phyloP scores from a whole-genome alignment of 1,139 yeast genomes.

The Chernovozyma sophiae-reginae region DNA sequence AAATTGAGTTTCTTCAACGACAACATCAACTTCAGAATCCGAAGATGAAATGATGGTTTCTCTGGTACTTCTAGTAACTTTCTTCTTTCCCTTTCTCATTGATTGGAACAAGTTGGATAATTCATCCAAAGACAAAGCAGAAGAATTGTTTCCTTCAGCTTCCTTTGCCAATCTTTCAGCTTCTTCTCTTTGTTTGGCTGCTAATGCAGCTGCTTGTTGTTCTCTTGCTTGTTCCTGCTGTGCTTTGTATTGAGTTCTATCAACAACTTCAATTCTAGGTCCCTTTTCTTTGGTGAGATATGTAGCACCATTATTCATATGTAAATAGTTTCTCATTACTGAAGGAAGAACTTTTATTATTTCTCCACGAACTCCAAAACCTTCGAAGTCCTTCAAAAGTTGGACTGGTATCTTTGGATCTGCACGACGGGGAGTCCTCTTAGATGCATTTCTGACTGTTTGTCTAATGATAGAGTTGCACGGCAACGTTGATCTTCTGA shows the following conservation, averaged over 20 bases:
- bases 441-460: slow-evolving; percentile 9
- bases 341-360: slow-evolving; percentile 76
- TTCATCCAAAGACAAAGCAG: slow-evolving; percentile 38
- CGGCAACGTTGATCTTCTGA: background rate
- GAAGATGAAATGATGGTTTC: background rate
- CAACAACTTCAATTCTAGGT: slow-evolving; percentile 61
- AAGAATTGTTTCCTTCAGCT: slow-evolving; percentile 6
- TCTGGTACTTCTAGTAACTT: slow-evolving; percentile 2
- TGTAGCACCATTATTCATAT: slow-evolving; percentile 67
- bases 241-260: slow-evolving; percentile 15
- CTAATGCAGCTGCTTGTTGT: slow-evolving; percentile 8
- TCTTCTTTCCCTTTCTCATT: slow-evolving; percentile 6
- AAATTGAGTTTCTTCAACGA: slow-evolving; percentile 5
- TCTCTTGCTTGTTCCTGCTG: slow-evolving; percentile 10
- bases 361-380: slow-evolving; percentile 65
- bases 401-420: slow-evolving; percentile 57
- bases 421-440: slow-evolving; percentile 15
- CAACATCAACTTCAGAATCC: slow-evolving; percentile 4
- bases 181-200: slow-evolving; percentile 5
- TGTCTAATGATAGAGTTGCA: background rate
- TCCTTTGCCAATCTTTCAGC: slow-evolving; percentile 8
- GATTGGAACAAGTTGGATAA: slow-evolving; percentile 32
- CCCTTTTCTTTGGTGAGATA: slow-evolving; percentile 53
- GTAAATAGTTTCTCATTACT: slow-evolving; percentile 75
- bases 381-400: slow-evolving; percentile 60